Evolutionary conservation across 352 stramenopile genomes (phyloP), one percentile per base, ranked within the genome.

Genomic region (Pythium brachiatum): DNA sequence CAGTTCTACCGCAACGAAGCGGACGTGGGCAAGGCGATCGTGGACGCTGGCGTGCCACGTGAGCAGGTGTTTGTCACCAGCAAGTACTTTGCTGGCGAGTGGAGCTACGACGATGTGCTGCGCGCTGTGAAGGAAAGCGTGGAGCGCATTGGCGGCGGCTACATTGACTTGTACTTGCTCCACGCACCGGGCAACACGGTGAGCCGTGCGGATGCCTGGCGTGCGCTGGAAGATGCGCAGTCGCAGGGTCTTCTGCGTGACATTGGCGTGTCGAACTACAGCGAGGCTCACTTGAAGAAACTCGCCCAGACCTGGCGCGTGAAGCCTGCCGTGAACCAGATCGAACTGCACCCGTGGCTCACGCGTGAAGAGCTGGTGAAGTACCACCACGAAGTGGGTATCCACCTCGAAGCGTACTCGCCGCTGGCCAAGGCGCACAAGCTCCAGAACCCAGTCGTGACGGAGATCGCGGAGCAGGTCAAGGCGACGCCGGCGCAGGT

Each of bases 221-320:
- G 65, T 7, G 77, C 73, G 34, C 65, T 90, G 2, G 75, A 86
- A 34, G 70, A 87, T 9, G 56, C 76, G 15, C 73, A 75, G 18
- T 36, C 60, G 1, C 54, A 78, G 27, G 88, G 90, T 0, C 65
- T 90, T 16, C 58, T 92, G 41, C 74, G 74, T 46, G 79, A 92
- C 43, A 91, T 95, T 53, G 92, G 90, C 23, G 88, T 97, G 29
- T 95, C 79, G 23, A 98, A 98, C 67, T 97, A 96, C 73, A 66
- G 81, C 2, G 64, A 88, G 20, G 73, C 72, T 18, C 89, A 97
- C 66, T 73, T 97, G n/a, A 64, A 86, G 53, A 87, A 90, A 54
- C 59, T 97, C 0, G 71, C 89, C 50, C 63, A 78, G 53, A 77
- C 79, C 4, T 75, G 61, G 21, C 70, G 61, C 7, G 75, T 78